Conservation (phyloP, 805 yeast species). For the Zygotorulaspora sp. region DNA sequence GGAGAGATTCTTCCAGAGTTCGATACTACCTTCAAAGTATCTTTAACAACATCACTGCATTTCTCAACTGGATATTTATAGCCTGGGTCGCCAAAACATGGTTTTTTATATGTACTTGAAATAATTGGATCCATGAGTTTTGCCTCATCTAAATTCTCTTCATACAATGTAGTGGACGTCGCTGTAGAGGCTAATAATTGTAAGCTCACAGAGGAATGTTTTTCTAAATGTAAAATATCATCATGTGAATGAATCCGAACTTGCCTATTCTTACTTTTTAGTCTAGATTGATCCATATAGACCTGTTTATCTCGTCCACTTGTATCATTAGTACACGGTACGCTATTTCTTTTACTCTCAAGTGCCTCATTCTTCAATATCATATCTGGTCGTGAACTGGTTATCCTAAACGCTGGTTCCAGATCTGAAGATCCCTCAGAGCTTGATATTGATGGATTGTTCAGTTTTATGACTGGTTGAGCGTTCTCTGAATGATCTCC, state of each 20-base stretch:
- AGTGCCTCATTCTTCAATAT: slow-evolving; percentile 4
- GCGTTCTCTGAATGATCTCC: slow-evolving; percentile 30
- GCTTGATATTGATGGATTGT: slow-evolving; percentile 9
- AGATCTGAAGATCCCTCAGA: slow-evolving; percentile 8
- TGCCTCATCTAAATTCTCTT: not conserved
- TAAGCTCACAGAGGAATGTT: slow-evolving; percentile 10
- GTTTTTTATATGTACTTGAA: not conserved
- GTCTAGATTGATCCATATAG: slow-evolving; percentile 13
- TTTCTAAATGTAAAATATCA: slow-evolving; percentile 23
- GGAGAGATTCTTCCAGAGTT: not conserved
- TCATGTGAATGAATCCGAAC: slow-evolving; percentile 31
- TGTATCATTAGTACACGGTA: slow-evolving; percentile 1
- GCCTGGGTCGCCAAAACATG: not conserved
- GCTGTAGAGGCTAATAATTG: slow-evolving; percentile 14
- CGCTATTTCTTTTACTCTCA: slow-evolving; percentile 5
- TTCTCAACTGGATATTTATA: not conserved
- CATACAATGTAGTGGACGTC: slow-evolving; percentile 6
- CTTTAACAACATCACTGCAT: not conserved
- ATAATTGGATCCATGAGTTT: not conserved
- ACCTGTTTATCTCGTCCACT: slow-evolving; percentile 13
- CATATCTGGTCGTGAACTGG: slow-evolving; percentile 9
- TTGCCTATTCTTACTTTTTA: slow-evolving; percentile 26
- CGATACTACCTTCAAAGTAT: not conserved
- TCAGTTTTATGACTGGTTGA: slow-evolving; percentile 23
- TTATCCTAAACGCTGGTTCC: slow-evolving; percentile 21